A percentile compares a stretch with the other conserved stretches of the same genome.
Evolutionary conservation across 1,139 yeast genomes (phyloP).

Genomic region (Blastobotrys persicus): DNA sequence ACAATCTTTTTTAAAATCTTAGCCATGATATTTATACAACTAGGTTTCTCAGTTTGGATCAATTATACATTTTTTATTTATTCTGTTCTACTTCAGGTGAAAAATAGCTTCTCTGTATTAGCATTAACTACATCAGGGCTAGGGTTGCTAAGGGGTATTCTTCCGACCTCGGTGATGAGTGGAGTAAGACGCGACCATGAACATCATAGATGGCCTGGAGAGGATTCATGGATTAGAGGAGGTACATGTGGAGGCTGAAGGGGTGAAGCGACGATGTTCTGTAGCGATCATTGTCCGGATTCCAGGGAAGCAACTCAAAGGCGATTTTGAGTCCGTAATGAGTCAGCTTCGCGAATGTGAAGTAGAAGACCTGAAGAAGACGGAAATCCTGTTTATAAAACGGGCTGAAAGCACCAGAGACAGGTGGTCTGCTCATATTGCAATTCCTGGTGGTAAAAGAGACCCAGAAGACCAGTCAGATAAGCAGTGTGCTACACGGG

Average conservation of each 20-base stretch:
- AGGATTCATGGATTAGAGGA: conserved; percentile 21
- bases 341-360: conserved; percentile 3
- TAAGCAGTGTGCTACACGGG: conserved; percentile 38
- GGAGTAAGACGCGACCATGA: too few relatives aligned
- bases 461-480: conserved; percentile 39
- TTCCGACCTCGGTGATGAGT: too few relatives aligned
- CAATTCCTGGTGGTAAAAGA: conserved; percentile 43
- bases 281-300: conserved; percentile 28
- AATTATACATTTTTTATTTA: too few relatives aligned
- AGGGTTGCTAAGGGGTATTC: too few relatives aligned
- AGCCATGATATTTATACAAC: too few relatives aligned
- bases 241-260: conserved; percentile 18
- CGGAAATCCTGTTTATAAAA: conserved; percentile 40
- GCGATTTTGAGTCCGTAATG: conserved; percentile 9
- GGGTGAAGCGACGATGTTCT: conserved; percentile 25
- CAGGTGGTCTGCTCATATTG: conserved; percentile 45
- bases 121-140: neutral
- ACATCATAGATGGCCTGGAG: conserved; percentile 20
- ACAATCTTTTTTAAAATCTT: too few relatives aligned
- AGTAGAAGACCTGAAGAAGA: neutral
- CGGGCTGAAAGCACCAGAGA: conserved; percentile 38
- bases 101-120: too few relatives aligned
- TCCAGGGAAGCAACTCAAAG: conserved; percentile 19
- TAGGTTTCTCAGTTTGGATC: too few relatives aligned
- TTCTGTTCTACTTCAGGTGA: too few relatives aligned